Evolutionary conservation across 305 asterid genomes (phyloP).

Genomic region (Fraxinus xanthoxyloides): DNA sequence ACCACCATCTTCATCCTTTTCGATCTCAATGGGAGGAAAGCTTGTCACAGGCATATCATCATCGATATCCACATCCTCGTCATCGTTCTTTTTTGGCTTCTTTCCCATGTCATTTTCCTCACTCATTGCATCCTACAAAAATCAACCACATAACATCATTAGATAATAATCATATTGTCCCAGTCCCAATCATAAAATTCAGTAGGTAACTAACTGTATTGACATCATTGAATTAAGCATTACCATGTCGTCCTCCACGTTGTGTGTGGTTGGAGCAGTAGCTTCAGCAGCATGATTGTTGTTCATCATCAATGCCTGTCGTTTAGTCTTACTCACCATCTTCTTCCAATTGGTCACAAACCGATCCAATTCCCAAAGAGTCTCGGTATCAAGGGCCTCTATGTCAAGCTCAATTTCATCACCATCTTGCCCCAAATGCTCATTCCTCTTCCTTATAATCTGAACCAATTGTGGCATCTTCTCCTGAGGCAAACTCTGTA

Average conservation of each 20-base stretch:
- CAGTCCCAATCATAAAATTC: neutral
- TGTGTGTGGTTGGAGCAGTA: conserved; percentile 42
- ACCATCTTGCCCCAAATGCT: conserved; percentile 87
- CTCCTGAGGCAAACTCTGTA: conserved; percentile 92
- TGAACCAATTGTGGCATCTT: conserved; percentile 91
- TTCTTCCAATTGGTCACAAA: conserved; percentile 98
- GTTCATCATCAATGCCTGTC: conserved; percentile 71
- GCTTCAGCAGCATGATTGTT: conserved; percentile 38
- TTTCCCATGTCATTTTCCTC: conserved; percentile 52
- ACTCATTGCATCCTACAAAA: conserved; percentile 47
- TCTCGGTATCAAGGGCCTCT: conserved; percentile 88
- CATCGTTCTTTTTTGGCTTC: conserved; percentile 69
- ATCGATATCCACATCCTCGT: conserved; percentile 92
- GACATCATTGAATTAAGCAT: neutral
- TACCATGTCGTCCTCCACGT: conserved; percentile 67
- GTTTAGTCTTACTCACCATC: conserved; percentile 81
- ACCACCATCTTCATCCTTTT: conserved; percentile 70
- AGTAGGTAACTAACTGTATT: neutral
- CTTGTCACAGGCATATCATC: conserved; percentile 81
- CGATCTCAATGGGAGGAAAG: conserved; percentile 89
- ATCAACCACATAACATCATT: neutral
- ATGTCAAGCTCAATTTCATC: conserved; percentile 98
- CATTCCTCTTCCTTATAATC: conserved; percentile 82
- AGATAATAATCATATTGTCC: neutral
- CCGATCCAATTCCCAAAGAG: conserved; percentile 96